Base-by-base conservation (phyloP, 106 monocot species). In the Narthecium ossifragum region DNA sequence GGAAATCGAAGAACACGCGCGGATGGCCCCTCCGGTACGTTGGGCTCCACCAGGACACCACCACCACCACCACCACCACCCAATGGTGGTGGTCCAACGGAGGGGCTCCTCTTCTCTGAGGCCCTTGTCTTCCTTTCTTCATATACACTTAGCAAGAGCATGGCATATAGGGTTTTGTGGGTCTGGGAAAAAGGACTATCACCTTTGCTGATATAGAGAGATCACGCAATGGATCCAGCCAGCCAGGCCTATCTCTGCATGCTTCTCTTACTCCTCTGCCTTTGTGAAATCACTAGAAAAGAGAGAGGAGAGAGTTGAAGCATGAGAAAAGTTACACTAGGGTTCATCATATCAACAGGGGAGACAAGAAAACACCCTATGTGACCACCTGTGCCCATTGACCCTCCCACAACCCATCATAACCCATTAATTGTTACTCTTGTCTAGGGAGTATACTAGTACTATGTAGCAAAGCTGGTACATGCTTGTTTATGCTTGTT, bases 371-470 rank as follows among this genome's bases (percentile, higher is more conserved):
- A 34, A 66, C 57, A 46, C n/a, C 57, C 61, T 46, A 13, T 27
- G 59, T 6, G 40, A 68, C 26, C 31, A 57, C 34, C 64, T 34
- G 51, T 27, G 55, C 37, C 38, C 70, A 70, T 70, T 70, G 76
- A 76, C 76, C 49, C 63, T 55, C 61, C 47, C 37, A 31, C 65
- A 43, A 34, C 51, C 51, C 79, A 79, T 79, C 79, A 79, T 79
- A 49, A 74, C 70, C 69, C 70, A 79, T 79, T 80, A 74, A 80
- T 74, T 80, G 79, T 61, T 72, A 27, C 38, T 56, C 37, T 64
- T 70, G 70, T n/a, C n/a, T n/a, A n/a, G n/a, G n/a, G n/a, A n/a
- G n/a, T n/a, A n/a, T n/a, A n/a, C n/a, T n/a, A n/a, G n/a, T n/a
- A n/a, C n/a, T n/a, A n/a, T n/a, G n/a, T n/a, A n/a, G n/a, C n/a